These are phyloP conservation scores for Ascoidea rubescens DNA, from an alignment of 805 yeast species.

Conservation along the genomic window DNA sequence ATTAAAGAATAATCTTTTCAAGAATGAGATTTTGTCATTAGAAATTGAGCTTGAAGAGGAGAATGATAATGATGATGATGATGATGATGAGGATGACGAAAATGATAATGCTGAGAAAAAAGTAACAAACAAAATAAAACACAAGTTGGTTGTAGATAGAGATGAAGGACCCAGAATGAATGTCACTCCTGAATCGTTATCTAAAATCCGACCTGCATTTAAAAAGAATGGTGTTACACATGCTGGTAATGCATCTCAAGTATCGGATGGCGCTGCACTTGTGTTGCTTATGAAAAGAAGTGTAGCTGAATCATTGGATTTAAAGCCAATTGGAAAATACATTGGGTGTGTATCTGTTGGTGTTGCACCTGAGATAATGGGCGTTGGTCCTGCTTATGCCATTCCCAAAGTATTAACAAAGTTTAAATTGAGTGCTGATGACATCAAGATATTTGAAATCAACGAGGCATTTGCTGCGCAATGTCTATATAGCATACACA, in stretches of 20 bases:
- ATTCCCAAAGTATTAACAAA: conserved; percentile 71
- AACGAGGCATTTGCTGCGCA: conserved; percentile 98
- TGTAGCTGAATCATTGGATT: conserved; percentile 59
- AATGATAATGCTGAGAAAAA: conserved; percentile 9
- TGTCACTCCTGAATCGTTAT: conserved; percentile 65
- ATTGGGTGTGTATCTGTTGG: conserved; percentile 74
- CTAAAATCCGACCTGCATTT: conserved; percentile 79
- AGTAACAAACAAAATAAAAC: conserved; percentile 12
- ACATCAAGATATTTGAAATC: conserved; percentile 69
- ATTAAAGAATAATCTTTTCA: conserved; percentile 55
- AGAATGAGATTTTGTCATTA: conserved; percentile 81
- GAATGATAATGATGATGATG: conserved; percentile 41
- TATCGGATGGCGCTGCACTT: conserved; percentile 92
- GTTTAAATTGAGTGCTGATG: conserved; percentile 43
- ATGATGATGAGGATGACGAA: conserved; percentile 33
- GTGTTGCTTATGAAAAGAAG: conserved; percentile 77
- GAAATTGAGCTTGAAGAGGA: conserved; percentile 31
- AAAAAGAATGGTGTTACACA: conserved; percentile 72
- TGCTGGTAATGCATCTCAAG: conserved; percentile 95
- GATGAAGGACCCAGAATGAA: conserved; percentile 89
- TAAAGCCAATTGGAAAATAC: conserved; percentile 68
- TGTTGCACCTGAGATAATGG: conserved; percentile 96
- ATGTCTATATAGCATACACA: conserved; percentile 61
- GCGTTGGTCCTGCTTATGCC: conserved; percentile 94
- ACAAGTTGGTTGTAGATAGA: conserved; percentile 32